Base-by-base conservation (phyloP, 2,329 filamentous ascomycete species). In the Diaporthe citriasiana region DNA sequence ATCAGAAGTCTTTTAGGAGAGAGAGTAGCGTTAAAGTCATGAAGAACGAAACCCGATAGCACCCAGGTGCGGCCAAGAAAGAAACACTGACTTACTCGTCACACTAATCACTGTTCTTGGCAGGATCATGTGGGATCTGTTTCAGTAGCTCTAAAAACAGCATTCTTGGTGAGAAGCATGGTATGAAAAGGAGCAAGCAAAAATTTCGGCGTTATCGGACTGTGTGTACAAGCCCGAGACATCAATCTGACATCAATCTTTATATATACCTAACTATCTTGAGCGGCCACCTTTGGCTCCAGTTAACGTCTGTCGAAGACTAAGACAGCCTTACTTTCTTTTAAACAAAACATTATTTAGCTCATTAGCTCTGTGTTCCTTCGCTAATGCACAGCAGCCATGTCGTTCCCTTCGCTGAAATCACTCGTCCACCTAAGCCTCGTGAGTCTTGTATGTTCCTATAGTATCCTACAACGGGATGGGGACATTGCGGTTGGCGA, bases 41-140 rank as follows among this genome's bases (percentile, higher is more conserved):
- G 10, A 57, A 38, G 6, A 3, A 57, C 10, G 33, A 25, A 57
- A 35, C 0, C 3, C 22, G 9, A 57, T 22, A 30, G 30, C 55
- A 57, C 15, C 33, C 15, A 13, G 4, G 33, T n/a, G 7, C 12
- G 55, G 55, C 55, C 55, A 57, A 57, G 55, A 38, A 35, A 57
- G 19, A 38, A 57, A n/a, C 55, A 57, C 13, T 25, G 55, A 38
- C 55, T 57, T 38, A 57, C 55, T 57, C 55, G 55, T n/a, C 33
- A 57, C 33, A n/a, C 33, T 57, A n/a, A 57, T 57, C 55, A 57
- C 33, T 19, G 33, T 35, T 57, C 55, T 57, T 57, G 55, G 55
- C 55, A 57, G 55, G 55, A 38, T 22, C 3, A 38, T 57, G 55
- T 57, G 55, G 55, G 33, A n/a, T 57, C 9, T 38, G 55, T 57